Percentiles rank a stretch among this genome's conserved stretches.
Conservation (phyloP, 2,329 filamentous ascomycete genomes). For the Pyricularia grisea region DNA sequence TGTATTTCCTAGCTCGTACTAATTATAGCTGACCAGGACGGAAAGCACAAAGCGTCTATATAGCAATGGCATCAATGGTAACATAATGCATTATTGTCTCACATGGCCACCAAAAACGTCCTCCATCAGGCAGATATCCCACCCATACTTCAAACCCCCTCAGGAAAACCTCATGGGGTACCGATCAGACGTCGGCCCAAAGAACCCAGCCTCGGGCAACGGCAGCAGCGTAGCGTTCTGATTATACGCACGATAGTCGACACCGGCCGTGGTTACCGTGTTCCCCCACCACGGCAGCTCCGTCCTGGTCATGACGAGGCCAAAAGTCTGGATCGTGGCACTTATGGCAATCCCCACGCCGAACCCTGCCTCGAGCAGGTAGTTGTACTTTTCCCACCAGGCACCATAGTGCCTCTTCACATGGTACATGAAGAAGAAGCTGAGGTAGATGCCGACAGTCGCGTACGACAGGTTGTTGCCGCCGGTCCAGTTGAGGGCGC, state of each 20-base stretch:
- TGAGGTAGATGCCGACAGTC: conserved; percentile 30
- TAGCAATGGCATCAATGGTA: too few relatives aligned
- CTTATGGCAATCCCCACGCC: conserved; percentile 31
- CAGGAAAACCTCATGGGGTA: background rate
- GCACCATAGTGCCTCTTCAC: conserved; percentile 26
- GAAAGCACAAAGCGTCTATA: too few relatives aligned
- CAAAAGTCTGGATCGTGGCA: conserved; percentile 33
- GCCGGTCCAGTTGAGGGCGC: conserved; percentile 30
- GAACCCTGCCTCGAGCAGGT: conserved; percentile 31
- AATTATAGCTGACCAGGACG: too few relatives aligned
- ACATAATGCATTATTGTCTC: too few relatives aligned
- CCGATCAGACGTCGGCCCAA: conserved; percentile 18
- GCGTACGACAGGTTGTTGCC: conserved; percentile 32
- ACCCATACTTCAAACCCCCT: background rate
- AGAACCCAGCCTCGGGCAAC: conserved; percentile 22
- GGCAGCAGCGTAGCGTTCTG: conserved; percentile 15
- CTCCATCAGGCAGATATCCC: too few relatives aligned
- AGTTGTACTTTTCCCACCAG: conserved; percentile 39
- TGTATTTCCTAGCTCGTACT: too few relatives aligned
- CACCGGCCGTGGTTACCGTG: conserved; percentile 25
- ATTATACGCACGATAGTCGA: conserved; percentile 16
- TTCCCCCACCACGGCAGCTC: conserved; percentile 35
- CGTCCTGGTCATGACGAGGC: conserved; percentile 26
- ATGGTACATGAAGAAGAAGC: conserved; percentile 33
- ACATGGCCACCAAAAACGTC: too few relatives aligned